Evolutionary conservation across 768 basidiomycete genomes (phyloP), one percentile per base, ranked within the genome.

Genomic region (Phaffia tasmanica): DNA sequence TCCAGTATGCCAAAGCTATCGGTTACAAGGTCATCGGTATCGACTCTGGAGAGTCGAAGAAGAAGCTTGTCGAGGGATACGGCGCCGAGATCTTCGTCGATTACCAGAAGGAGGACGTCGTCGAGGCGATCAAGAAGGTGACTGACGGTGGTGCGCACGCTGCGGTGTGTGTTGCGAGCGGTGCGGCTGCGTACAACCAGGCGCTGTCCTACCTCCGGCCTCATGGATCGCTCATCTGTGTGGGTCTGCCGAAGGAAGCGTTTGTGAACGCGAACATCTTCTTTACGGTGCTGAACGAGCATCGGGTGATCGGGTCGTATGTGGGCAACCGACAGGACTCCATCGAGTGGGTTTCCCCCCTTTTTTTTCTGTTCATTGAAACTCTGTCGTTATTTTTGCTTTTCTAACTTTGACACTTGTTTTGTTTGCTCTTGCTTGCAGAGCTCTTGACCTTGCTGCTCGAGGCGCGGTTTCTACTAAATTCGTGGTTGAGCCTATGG

Each of bases 1-100:
- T 89, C 32, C 89, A 92, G 75, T 91, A 92, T 72, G 90, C 89
- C 19, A 80, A 79, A 53, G 81, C 82, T 30, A 85, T 86, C 79
- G 62, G 62, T 5, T 81, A 87, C 58, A 83, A 85, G 23, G 87
- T 90, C 14, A 83, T 91, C 65, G 89, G 87, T 3, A 81, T 91
- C 72, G 89, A 92, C 72, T 84, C 84, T 1, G 87, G 88, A 19
- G 83, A 77, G 9, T 84, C 86, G 67, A 91, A 90, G 79, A 79
- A 81, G 72, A 77, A 83, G 57, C 78, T 88, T 3, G 82, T 81
- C 73, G 69, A 78, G 67, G 74, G 79, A 11, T 82, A 88, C 57
- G 87, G 88, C 30, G 86, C 85, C 0, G 86, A 88, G 71, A 80
- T 63, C 18, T 79, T 76, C 70, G 80, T 94, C 68, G 91, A 93